These are phyloP conservation scores for Syncephalastrum contaminatum DNA, from an alignment of 371 early-diverging fungal species.

Conservation along the genomic window DNA sequence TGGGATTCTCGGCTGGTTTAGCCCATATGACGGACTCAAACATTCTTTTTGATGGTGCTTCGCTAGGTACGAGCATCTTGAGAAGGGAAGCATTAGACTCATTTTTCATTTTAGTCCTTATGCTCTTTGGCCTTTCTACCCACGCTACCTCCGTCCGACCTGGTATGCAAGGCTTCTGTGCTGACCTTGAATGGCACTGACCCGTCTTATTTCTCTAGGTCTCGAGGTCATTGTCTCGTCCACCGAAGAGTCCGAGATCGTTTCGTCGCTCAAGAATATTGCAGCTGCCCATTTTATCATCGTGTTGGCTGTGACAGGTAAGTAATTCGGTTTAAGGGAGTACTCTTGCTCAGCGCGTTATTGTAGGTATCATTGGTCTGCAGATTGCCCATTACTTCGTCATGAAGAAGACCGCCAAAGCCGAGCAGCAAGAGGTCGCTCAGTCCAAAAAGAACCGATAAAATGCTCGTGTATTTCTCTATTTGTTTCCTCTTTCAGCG, in stretches of 20 bases:
- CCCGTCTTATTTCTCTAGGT: neutral
- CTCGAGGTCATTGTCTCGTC: conserved; percentile 23
- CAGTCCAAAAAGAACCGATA: no score
- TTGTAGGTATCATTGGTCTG: conserved; percentile 39
- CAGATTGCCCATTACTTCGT: conserved; percentile 45
- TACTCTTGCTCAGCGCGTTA: neutral
- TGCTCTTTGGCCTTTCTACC: conserved; percentile 48
- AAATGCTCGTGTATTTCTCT: no score
- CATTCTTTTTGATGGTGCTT: conserved; percentile 51
- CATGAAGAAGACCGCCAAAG: conserved; percentile 32
- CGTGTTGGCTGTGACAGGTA: conserved; percentile 47
- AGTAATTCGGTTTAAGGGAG: neutral
- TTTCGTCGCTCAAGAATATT: conserved; percentile 36
- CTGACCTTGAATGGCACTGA: neutral
- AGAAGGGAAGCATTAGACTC: neutral
- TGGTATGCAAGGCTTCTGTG: conserved; percentile 21
- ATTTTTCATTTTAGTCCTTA: conserved; percentile 24
- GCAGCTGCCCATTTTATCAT: conserved; percentile 52
- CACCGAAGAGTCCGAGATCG: conserved; percentile 24
- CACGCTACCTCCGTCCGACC: conserved; percentile 47
- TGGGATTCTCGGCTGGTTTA: conserved; percentile 48
- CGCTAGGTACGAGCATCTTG: conserved; percentile 30
- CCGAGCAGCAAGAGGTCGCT: neutral
- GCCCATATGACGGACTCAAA: conserved; percentile 47
- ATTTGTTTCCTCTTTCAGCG: no score